These are phyloP conservation scores for Pseudocercospora musae DNA, from an alignment of 2,329 filamentous ascomycete species.

Conservation along the genomic window DNA sequence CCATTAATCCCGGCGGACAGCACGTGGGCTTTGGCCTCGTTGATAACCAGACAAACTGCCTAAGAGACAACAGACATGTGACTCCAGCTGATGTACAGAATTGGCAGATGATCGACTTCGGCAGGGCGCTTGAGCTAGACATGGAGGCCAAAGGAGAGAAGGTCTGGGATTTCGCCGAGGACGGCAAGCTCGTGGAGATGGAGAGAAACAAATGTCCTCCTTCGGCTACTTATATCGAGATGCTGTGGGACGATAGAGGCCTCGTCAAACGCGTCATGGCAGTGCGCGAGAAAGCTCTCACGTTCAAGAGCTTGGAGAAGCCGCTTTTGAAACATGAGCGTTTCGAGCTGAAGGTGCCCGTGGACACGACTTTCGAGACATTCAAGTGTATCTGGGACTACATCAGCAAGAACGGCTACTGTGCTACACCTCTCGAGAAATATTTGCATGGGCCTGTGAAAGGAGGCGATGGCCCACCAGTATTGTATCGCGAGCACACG, in stretches of 20 bases:
- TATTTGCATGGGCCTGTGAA: constrained; percentile 1
- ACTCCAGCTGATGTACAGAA: constrained; percentile 31
- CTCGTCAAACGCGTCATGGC: constrained; percentile 31
- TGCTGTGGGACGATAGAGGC: constrained; percentile 36
- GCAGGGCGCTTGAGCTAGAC: constrained; percentile 35
- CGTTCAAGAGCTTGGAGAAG: constrained; percentile 32
- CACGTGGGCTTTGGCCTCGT: constrained; percentile 16
- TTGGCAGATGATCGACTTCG: constrained; percentile 32
- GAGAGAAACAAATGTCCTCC: constrained; percentile 31
- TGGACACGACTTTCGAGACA: constrained; percentile 28
- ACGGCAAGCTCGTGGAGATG: constrained; percentile 31
- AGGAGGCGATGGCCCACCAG: constrained; percentile 14
- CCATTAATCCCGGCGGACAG: constrained; percentile 21
- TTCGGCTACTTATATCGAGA: constrained; percentile 37
- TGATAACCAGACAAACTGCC: constrained; percentile 31
- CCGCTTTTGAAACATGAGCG: constrained; percentile 32
- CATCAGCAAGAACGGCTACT: constrained; percentile 24
- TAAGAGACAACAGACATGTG: constrained; percentile 31
- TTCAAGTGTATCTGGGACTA: constrained; percentile 38
- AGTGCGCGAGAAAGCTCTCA: constrained; percentile 29
- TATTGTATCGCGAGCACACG: constrained; percentile 2
- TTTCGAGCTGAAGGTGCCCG: constrained; percentile 35
- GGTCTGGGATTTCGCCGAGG: constrained; percentile 34
- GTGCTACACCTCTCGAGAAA: constrained; percentile 11
- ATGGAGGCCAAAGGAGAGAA: constrained; percentile 36